phyloP scores from a whole-genome alignment of 2,329 filamentous ascomycete species.

The Fusarium phyllophilum region DNA sequence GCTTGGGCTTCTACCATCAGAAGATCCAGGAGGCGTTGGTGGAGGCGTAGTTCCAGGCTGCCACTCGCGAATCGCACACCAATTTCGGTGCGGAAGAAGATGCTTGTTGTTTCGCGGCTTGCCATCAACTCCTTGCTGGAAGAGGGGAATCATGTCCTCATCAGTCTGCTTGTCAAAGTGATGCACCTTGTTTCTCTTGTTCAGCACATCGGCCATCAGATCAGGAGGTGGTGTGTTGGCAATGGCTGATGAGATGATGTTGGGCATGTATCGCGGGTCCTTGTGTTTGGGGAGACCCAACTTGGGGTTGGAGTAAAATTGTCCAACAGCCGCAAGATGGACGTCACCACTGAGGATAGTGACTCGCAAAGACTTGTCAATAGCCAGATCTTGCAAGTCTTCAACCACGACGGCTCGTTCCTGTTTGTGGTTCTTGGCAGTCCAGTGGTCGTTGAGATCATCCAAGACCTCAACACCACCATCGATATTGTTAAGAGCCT shows the following conservation, averaged over 20 bases:
- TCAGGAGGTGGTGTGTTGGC: constrained; percentile 91
- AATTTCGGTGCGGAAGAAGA: constrained; percentile 89
- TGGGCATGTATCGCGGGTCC: constrained; percentile 97
- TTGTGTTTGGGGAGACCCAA: constrained; percentile 82
- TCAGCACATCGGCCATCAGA: constrained; percentile 88
- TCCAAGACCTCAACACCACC: constrained; percentile 92
- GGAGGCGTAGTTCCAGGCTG: constrained; percentile 80
- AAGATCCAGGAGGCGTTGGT: constrained; percentile 68
- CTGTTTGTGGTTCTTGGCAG: constrained; percentile 90
- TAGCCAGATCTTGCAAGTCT: constrained; percentile 91
- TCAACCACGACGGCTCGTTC: constrained; percentile 89
- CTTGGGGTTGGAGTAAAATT: constrained; percentile 94
- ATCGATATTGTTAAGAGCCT: constrained; percentile 88
- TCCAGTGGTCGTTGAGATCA: constrained; percentile 97
- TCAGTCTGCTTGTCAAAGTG: constrained; percentile 82
- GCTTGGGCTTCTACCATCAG: constrained; percentile 56
- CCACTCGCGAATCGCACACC: constrained; percentile 92
- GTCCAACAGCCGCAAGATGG: constrained; percentile 89
- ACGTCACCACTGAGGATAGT: constrained; percentile 96
- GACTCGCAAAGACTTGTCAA: constrained; percentile 89
- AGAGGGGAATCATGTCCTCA: constrained; percentile 95
- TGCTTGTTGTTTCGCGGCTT: constrained; percentile 91
- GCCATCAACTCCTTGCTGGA: constrained; percentile 87
- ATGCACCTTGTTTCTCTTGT: constrained; percentile 87
- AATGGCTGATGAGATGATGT: constrained; percentile 93